These are phyloP conservation scores for Paraconiothyrium brasiliense DNA, from an alignment of 2,329 filamentous ascomycete species.

Conservation along the genomic window DNA sequence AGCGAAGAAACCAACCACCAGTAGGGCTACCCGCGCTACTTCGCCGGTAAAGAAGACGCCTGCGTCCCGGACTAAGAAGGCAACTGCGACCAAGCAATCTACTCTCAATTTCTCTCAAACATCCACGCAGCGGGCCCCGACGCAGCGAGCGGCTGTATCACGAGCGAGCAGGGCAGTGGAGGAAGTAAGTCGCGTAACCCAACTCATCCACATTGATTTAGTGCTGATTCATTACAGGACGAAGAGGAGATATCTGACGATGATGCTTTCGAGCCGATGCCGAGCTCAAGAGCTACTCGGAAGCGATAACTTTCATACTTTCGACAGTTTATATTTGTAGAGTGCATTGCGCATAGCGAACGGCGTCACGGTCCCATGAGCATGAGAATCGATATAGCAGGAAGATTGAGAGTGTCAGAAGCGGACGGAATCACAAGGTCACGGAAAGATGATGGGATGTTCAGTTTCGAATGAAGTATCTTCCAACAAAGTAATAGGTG, in stretches of 20 bases:
- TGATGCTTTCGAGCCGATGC: conserved; percentile 51
- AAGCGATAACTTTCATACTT: conserved; percentile 28
- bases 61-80: conserved; percentile 31
- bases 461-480: neutral
- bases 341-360: conserved; percentile 33
- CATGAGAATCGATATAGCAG: neutral
- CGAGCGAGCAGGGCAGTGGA: conserved; percentile 49
- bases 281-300: conserved; percentile 36
- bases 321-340: neutral
- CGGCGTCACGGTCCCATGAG: conserved; percentile 24
- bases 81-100: conserved; percentile 46
- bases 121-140: conserved; percentile 46
- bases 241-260: conserved; percentile 55
- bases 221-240: conserved; percentile 34
- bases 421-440: neutral
- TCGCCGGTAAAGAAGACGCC: conserved; percentile 40
- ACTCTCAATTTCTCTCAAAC: conserved; percentile 55
- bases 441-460: neutral
- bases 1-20: conserved; percentile 30
- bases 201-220: neutral
- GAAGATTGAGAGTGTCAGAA: neutral
- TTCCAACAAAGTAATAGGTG: neutral
- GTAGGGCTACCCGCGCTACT: conserved; percentile 34
- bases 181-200: conserved; percentile 42
- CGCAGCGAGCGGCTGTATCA: conserved; percentile 32